Evolutionary conservation across 306 rosid species (phyloP).

Genomic region (Cicer pinnatifidum): DNA sequence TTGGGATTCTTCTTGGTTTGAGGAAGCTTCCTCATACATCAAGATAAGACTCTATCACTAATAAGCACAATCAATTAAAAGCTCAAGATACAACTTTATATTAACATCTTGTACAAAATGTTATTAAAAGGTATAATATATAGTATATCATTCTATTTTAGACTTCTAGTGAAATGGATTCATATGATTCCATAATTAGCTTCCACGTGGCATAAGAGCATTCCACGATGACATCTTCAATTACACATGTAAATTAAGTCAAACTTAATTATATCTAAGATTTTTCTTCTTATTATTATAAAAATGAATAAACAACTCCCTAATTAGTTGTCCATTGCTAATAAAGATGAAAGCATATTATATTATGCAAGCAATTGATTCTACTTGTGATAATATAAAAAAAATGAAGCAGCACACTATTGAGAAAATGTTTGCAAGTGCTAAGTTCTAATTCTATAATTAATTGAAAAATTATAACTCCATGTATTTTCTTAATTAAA

Average conservation of each 20-base stretch:
- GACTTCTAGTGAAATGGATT: background rate
- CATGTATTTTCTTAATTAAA: background rate
- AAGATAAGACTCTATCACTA: background rate
- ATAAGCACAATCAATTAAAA: background rate
- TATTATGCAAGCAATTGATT: slow-evolving; percentile 36
- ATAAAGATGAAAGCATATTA: slow-evolving; percentile 50
- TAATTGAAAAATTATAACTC: slow-evolving; percentile 7
- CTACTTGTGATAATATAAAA: background rate
- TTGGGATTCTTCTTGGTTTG: too few species aligned
- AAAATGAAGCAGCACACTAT: background rate
- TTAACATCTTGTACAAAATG: too few species aligned
- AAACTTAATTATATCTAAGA: background rate
- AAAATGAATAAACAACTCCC: slow-evolving; percentile 35
- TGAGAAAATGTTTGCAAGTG: slow-evolving; percentile 9
- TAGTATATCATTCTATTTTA: background rate
- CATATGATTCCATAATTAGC: background rate
- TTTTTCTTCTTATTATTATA: slow-evolving; percentile 8
- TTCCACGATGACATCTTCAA: background rate
- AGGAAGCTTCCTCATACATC: slow-evolving; percentile 7
- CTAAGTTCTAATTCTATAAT: background rate
- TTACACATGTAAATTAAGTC: background rate
- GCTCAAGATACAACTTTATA: background rate
- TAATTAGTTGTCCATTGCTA: slow-evolving; percentile 31
- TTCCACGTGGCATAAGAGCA: slow-evolving; percentile 43
- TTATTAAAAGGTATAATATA: too few species aligned